Evolutionary conservation across 2,329 filamentous ascomycete genomes (phyloP), one percentile per base, ranked within the genome.

Genomic region (Claviceps sp.): DNA sequence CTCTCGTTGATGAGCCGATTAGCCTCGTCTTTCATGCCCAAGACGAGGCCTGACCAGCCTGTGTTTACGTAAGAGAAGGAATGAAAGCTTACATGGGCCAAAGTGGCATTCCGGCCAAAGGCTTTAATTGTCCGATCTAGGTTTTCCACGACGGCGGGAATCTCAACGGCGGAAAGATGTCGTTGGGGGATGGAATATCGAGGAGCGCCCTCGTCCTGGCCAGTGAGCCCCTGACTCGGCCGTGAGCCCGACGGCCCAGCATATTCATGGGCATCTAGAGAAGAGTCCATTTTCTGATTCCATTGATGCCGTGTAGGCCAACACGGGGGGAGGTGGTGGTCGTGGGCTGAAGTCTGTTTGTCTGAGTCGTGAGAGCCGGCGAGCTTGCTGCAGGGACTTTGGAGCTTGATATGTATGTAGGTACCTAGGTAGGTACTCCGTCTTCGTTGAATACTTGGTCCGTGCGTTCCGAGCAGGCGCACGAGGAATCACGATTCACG

Each of bases 101-200:
- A 59, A 11, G 65, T 63, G 3, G 67, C 61, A 14, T 65, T 62
- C 45, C 68, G 63, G 1, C 70, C 70, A 61, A 73, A 72, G 0
- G 70, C 70, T 44, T 63, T 67, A 48, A 71, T 61, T 18, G 70
- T 65, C 18, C 71, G 65, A 45, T 72, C 70, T n/a, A 72, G 57
- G 49, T 72, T 67, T 56, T 71, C 61, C 36, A 73, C 70, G 11
- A 72, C 61, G 41, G 70, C 70, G 18, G 70, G 70, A 1, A 73
- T 61, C 55, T 73, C 70, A 18, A 73, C 70, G 6, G 70, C 71
- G 2, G 65, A 63, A 4, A 73, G 58, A 4, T 58, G 53, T 14
- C 69, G 63, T 5, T 58, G 56, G 9, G 68, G 63, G 7, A 73
- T 64, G 26, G 56, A 50, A 53, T 67, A 71, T 52, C 60, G 62